Percentiles rank a stretch among this genome's conserved stretches.
phyloP scores from a whole-genome alignment of 228 moss, liverwort and hornwort genomes.

The Sphagnum fallax region DNA sequence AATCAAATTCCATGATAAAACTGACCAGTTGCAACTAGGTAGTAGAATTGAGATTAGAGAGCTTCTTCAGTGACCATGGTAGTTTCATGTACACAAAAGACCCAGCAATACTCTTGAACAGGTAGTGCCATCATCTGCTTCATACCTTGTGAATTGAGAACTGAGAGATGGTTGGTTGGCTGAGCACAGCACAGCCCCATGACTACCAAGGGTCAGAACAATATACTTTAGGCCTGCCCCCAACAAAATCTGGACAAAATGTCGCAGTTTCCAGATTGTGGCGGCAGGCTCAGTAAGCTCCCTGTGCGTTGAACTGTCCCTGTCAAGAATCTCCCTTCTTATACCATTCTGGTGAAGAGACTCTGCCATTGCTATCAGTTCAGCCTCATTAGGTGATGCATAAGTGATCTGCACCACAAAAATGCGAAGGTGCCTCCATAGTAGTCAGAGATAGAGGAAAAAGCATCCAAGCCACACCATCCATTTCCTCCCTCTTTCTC shows the following conservation, averaged over 20 bases:
- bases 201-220: constrained; percentile 71
- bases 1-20: no score
- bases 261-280: constrained; percentile 44
- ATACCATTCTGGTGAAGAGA: constrained; percentile 17
- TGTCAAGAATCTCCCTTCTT: neutral
- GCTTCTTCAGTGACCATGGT: no score
- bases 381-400: constrained; percentile 69
- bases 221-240: constrained; percentile 63
- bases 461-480: no score
- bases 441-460: neutral
- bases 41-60: no score
- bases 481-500: no score
- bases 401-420: constrained; percentile 58
- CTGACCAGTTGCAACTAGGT: no score
- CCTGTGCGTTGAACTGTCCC: neutral
- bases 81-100: no score
- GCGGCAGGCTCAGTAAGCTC: constrained; percentile 25
- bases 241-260: constrained; percentile 50
- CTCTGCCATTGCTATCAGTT: constrained; percentile 61
- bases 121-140: neutral
- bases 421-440: constrained; percentile 9
- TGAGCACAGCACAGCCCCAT: constrained; percentile 86
- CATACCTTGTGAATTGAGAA: constrained; percentile 19
- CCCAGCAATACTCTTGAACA: no score
- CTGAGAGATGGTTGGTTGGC: constrained; percentile 5